These are phyloP conservation scores for Halophytophthora batemanensis DNA, from an alignment of 352 stramenopile genomes.

Conservation along the genomic window DNA sequence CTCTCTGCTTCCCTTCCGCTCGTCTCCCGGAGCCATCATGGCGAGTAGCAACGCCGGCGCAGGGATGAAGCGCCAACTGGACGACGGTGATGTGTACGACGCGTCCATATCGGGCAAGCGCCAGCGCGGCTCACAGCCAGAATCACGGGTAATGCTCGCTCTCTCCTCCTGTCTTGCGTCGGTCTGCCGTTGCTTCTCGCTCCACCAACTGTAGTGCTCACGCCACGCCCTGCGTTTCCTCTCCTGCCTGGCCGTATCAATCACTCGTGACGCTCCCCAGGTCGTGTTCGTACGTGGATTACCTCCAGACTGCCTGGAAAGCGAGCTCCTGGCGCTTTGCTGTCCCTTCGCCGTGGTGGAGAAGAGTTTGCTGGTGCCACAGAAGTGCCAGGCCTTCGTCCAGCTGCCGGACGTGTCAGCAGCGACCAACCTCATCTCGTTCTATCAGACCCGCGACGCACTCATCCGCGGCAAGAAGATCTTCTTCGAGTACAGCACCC, in stretches of 20 bases:
- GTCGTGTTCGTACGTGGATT: conserved; percentile 78
- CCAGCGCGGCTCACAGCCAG: conserved; percentile 26
- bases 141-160: conserved; percentile 65
- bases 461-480: conserved; percentile 79
- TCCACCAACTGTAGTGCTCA: too few relatives aligned
- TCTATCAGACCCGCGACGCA: conserved; percentile 75
- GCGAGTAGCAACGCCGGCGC: conserved; percentile 3
- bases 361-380: conserved; percentile 70
- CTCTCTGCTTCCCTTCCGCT: not conserved
- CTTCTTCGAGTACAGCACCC: conserved; percentile 73
- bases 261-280: too few relatives aligned
- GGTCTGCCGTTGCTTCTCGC: too few relatives aligned
- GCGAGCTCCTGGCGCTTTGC: conserved; percentile 76
- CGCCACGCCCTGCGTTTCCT: too few relatives aligned
- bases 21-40: conserved; percentile 7
- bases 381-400: conserved; percentile 78
- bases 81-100: conserved; percentile 24
- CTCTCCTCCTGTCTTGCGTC: too few relatives aligned
- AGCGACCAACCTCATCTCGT: conserved; percentile 69
- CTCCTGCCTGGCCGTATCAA: not conserved
- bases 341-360: conserved; percentile 81
- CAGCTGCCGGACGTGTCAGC: conserved; percentile 65
- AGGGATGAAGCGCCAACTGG: conserved; percentile 47
- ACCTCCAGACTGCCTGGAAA: conserved; percentile 75
- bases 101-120: conserved; percentile 43